Evolutionary conservation across 495 filamentous ascomycete species (phyloP).

Genomic region (Penicillium flavigenum): DNA sequence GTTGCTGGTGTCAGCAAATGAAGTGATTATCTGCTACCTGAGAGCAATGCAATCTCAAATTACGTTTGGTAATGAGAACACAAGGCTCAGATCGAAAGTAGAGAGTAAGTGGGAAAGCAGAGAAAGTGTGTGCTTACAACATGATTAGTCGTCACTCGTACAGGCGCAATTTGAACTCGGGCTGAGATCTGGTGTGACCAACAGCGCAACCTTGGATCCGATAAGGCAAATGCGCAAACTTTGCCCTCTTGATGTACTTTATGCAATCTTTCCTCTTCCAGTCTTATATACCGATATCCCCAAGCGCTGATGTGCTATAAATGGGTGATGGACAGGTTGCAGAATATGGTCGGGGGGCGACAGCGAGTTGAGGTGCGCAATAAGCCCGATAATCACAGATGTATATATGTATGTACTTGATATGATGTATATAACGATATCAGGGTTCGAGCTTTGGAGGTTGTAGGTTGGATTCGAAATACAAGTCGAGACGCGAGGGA

Average conservation of each 20-base stretch:
- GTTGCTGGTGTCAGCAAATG: slow-evolving; percentile 23
- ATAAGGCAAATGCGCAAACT: not conserved
- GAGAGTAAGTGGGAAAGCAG: slow-evolving; percentile 3
- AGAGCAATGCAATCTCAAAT: slow-evolving; percentile 3
- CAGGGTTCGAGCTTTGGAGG: not conserved
- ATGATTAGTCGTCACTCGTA: slow-evolving; percentile 26
- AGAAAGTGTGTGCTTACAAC: slow-evolving; percentile 36
- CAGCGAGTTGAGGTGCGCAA: not conserved
- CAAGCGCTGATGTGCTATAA: not conserved
- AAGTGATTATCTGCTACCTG: not conserved
- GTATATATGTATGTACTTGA: slow-evolving; percentile 3
- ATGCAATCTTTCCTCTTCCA: not conserved
- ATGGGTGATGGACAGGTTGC: not conserved
- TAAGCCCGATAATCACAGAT: not conserved
- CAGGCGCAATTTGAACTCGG: slow-evolving; percentile 14
- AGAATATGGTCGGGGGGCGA: slow-evolving; percentile 3
- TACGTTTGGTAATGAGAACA: not conserved
- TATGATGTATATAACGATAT: not conserved
- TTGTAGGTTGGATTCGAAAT: not conserved
- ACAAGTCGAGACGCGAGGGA: slow-evolving; percentile 2
- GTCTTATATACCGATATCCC: slow-evolving; percentile 2
- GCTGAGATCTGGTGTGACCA: slow-evolving; percentile 15
- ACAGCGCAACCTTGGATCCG: slow-evolving; percentile 1
- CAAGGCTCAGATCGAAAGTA: not conserved
- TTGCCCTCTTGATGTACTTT: slow-evolving; percentile 1